phyloP scores from a whole-genome alignment of 108 stramenopile genomes.

The Nitzschia putrida region DNA sequence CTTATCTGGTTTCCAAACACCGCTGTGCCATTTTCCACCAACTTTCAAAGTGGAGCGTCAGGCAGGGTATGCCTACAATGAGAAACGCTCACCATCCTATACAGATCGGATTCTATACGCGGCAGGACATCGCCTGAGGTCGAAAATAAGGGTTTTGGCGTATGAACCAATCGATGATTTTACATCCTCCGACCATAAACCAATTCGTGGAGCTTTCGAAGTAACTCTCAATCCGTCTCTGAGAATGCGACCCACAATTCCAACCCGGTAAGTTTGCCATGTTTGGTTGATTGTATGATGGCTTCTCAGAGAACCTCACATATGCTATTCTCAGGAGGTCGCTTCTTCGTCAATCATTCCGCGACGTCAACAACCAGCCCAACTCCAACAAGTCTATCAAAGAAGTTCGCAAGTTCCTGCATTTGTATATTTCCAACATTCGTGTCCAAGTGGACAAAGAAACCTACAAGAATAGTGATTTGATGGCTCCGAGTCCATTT shows the following conservation, averaged over 20 bases:
- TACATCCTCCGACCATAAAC: slow-evolving; percentile 81
- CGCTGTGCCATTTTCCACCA: slow-evolving; percentile 68
- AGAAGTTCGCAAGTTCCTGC: slow-evolving; percentile 5
- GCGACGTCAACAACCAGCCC: no score
- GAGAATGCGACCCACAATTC: slow-evolving; percentile 17
- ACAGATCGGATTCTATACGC: slow-evolving; percentile 84
- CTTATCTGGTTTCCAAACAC: slow-evolving; percentile 56
- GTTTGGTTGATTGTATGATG: no score
- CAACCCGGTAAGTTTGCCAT: slow-evolving; percentile 5
- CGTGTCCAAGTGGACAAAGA: slow-evolving; percentile 18
- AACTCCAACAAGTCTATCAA: no score
- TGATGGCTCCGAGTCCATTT: slow-evolving; percentile 31
- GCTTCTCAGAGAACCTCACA: no score
- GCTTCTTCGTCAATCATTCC: no score
- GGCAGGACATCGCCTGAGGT: slow-evolving; percentile 48
- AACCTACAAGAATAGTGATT: slow-evolving; percentile 1
- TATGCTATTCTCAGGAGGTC: no score
- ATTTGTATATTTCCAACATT: slow-evolving; percentile 44
- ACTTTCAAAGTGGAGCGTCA: slow-evolving; percentile 76
- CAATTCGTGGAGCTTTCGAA: slow-evolving; percentile 65
- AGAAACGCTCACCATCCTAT: slow-evolving; percentile 75
- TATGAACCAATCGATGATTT: slow-evolving; percentile 70
- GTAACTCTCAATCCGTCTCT: slow-evolving; percentile 37
- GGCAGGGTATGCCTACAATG: slow-evolving; percentile 60
- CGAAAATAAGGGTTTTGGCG: slow-evolving; percentile 40